phyloP scores from a whole-genome alignment of 1,284 basidiomycete species.

The Vanrija pseudolonga region DNA sequence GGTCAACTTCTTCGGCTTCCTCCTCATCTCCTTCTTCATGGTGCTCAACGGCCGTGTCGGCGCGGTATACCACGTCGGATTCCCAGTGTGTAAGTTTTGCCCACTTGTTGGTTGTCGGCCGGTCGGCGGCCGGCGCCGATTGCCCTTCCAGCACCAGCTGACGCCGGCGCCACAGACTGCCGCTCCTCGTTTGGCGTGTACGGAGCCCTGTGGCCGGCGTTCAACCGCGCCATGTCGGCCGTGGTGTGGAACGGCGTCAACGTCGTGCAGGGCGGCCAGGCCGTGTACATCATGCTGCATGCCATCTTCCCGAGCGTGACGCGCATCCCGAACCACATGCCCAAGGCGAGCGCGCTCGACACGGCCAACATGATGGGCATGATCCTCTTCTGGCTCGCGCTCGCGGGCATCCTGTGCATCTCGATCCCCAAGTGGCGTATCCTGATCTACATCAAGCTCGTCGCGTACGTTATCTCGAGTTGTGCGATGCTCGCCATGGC shows the following conservation, averaged over 20 bases:
- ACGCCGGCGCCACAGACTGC: conserved; percentile 45
- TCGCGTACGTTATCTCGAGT: conserved; percentile 27
- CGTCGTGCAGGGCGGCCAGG: conserved; percentile 50
- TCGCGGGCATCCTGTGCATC: conserved; percentile 70
- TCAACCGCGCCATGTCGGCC: conserved; percentile 66
- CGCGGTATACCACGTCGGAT: conserved; percentile 33
- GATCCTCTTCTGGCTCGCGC: conserved; percentile 76
- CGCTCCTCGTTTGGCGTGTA: conserved; percentile 72
- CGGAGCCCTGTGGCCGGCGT: conserved; percentile 73
- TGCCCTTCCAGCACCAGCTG: conserved; percentile 23
- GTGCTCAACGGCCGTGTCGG: conserved; percentile 35
- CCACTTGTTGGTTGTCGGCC: no score
- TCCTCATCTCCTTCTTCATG: conserved; percentile 37
- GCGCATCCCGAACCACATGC: conserved; percentile 64
- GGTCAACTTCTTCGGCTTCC: conserved; percentile 26
- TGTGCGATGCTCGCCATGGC: conserved; percentile 33
- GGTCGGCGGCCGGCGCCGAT: background rate
- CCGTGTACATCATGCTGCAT: conserved; percentile 65
- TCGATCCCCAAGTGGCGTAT: conserved; percentile 60
- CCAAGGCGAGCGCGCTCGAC: conserved; percentile 58
- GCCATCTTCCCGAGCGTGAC: conserved; percentile 70
- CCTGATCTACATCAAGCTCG: conserved; percentile 33
- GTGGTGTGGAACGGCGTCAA: conserved; percentile 57
- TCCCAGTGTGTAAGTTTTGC: conserved; percentile 2
- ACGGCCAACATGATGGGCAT: conserved; percentile 58